Conservation (phyloP, 805 yeast genomes). For the Kazachstania martiniae region DNA sequence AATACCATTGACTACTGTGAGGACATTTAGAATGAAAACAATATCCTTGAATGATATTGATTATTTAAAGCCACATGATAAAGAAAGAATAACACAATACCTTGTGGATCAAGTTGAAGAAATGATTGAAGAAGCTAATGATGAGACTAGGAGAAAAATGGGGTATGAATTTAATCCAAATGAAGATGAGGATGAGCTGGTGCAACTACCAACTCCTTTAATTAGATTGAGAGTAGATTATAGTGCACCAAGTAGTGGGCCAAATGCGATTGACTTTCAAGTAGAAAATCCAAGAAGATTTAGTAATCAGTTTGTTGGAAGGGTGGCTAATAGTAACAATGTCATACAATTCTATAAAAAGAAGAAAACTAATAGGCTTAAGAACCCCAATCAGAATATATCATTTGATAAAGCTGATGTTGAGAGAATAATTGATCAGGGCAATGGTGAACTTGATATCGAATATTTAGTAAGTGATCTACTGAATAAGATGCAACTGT, state of each 20-base stretch:
- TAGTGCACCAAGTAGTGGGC: constrained; percentile 36
- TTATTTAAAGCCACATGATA: constrained; percentile 51
- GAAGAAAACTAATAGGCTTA: constrained; percentile 19
- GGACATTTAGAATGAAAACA: constrained; percentile 75
- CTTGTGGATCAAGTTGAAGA: constrained; percentile 54
- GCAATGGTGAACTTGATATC: constrained; percentile 38
- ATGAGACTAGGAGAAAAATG: constrained; percentile 33
- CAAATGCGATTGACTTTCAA: constrained; percentile 48
- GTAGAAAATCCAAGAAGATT: constrained; percentile 86
- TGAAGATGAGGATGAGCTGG: constrained; percentile 16
- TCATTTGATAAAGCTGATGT: constrained; percentile 7
- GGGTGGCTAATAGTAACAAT: constrained; percentile 84
- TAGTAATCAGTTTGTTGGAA: constrained; percentile 81
- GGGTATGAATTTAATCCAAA: constrained; percentile 7
- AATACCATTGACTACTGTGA: constrained; percentile 41
- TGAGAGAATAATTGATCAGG: constrained; percentile 6
- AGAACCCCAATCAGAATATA: constrained; percentile 3
- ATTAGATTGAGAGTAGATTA: constrained; percentile 80
- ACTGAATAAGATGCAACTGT: constrained; percentile 50
- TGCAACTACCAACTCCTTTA: constrained; percentile 63
- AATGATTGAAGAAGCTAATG: constrained; percentile 49
- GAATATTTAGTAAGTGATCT: constrained; percentile 54
- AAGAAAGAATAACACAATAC: constrained; percentile 48
- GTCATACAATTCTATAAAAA: constrained; percentile 61
- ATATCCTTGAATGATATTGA: constrained; percentile 42